phyloP scores from a whole-genome alignment of 2,329 filamentous ascomycete species.

The Cladophialophora carrionii region DNA sequence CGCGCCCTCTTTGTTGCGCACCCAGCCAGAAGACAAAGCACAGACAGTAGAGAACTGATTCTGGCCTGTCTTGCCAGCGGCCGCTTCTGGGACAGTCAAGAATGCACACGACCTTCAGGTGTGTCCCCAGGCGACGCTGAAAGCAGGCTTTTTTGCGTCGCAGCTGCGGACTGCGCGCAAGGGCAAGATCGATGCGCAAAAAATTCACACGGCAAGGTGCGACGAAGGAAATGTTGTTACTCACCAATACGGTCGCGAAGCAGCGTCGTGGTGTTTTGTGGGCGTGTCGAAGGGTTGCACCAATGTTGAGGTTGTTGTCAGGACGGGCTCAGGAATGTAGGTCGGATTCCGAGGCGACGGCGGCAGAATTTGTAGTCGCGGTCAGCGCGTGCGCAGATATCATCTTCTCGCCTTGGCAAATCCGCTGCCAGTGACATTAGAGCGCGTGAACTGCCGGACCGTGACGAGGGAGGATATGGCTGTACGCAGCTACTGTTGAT shows the following conservation, averaged over 20 bases:
- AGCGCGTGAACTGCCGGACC: neutral
- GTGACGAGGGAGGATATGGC: neutral
- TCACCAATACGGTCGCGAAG: slow-evolving; percentile 15
- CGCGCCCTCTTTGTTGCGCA: slow-evolving; percentile 30
- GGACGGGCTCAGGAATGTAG: slow-evolving; percentile 21
- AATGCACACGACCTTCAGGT: slow-evolving; percentile 11
- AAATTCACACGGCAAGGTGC: neutral
- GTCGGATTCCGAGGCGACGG: slow-evolving; percentile 15
- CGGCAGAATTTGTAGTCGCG: slow-evolving; percentile 10
- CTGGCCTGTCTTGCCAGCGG: slow-evolving; percentile 11
- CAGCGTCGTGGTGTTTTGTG: slow-evolving; percentile 1
- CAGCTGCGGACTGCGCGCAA: slow-evolving; percentile 7
- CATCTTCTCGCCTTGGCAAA: slow-evolving; percentile 9
- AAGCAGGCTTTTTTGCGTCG: neutral
- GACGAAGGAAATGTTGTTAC: slow-evolving; percentile 4
- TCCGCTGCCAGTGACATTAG: neutral
- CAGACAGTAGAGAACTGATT: slow-evolving; percentile 21
- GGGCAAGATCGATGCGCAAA: neutral
- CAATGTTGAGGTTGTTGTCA: slow-evolving; percentile 7
- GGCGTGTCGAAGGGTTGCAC: slow-evolving; percentile 2
- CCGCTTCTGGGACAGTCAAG: slow-evolving; percentile 30
- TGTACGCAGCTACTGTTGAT: neutral
- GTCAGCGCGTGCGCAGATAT: slow-evolving; percentile 1
- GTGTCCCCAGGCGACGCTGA: neutral
- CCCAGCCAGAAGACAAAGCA: slow-evolving; percentile 32